Percentiles rank a stretch among this genome's conserved stretches.
Conservation (phyloP, 192 early-diverging fungal genomes). For the Coemansia aciculifera region DNA sequence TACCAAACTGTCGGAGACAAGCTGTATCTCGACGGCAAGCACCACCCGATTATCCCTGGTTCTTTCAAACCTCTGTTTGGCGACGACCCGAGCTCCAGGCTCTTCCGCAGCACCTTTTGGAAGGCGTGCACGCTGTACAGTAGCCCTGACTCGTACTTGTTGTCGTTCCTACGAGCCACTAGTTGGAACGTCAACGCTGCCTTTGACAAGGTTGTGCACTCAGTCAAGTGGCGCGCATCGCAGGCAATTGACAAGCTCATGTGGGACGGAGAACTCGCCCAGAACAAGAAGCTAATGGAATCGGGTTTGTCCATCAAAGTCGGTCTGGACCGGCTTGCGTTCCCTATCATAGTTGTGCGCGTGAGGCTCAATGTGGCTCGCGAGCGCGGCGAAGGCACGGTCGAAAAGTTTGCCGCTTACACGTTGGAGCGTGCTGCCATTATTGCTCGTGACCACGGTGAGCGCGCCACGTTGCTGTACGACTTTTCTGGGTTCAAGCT, state of each 20-base stretch:
- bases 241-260: constrained; percentile 61
- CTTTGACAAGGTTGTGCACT: constrained; percentile 60
- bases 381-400: constrained; percentile 24
- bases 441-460: constrained; percentile 33
- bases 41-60: constrained; percentile 16
- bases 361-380: constrained; percentile 24
- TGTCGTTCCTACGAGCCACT: constrained; percentile 74
- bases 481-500: constrained; percentile 71
- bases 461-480: constrained; percentile 63
- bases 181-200: constrained; percentile 77
- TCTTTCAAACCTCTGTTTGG: constrained; percentile 40
- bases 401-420: constrained; percentile 25
- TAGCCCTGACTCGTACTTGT: constrained; percentile 66
- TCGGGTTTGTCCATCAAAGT: constrained; percentile 49
- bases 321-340: constrained; percentile 55
- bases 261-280: constrained; percentile 58
- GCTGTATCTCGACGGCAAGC: constrained; percentile 36
- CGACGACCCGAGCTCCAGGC: constrained; percentile 12
- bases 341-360: constrained; percentile 44
- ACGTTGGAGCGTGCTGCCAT: constrained; percentile 30
- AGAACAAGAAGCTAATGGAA: constrained; percentile 45
- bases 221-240: constrained; percentile 70
- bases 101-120: constrained; percentile 41
- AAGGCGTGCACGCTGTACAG: constrained; percentile 34
- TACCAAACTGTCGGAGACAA: constrained; percentile 33